A percentile compares a stretch with the other conserved stretches of the same genome.
phyloP scores from a whole-genome alignment of 306 rosid species.

The Acacia melanoxylon region DNA sequence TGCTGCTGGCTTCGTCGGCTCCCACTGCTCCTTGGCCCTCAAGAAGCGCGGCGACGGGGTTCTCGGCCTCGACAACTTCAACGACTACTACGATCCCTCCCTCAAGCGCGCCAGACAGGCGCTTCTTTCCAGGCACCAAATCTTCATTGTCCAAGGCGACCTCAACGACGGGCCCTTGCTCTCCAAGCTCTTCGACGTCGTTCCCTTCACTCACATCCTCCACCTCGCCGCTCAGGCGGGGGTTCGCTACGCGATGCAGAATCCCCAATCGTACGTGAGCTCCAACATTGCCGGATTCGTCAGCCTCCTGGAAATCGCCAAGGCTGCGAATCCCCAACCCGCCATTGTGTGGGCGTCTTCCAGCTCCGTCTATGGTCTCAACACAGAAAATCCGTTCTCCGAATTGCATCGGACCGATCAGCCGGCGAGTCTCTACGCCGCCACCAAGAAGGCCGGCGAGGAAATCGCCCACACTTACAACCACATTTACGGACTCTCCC shows the following conservation, averaged over 20 bases:
- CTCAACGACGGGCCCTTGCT: constrained; percentile 74
- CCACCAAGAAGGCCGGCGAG: constrained; percentile 89
- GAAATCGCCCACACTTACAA: constrained; percentile 88
- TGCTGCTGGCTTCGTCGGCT: constrained; percentile 80
- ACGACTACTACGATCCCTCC: constrained; percentile 82
- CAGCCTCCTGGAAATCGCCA: constrained; percentile 74
- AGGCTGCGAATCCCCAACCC: constrained; percentile 75
- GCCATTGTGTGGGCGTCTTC: constrained; percentile 90
- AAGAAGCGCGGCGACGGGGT: constrained; percentile 96
- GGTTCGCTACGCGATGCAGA: constrained; percentile 93
- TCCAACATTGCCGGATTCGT: constrained; percentile 93
- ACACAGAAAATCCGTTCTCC: constrained; percentile 74
- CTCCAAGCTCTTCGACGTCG: constrained; percentile 76
- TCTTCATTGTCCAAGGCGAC: constrained; percentile 75
- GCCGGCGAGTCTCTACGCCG: constrained; percentile 92
- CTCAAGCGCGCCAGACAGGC: constrained; percentile 71
- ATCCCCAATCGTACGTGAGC: constrained; percentile 73
- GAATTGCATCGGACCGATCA: constrained; percentile 74
- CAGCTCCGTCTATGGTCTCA: constrained; percentile 82
- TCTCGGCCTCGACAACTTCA: constrained; percentile 81
- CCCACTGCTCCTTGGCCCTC: constrained; percentile 74
- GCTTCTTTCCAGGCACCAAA: constrained; percentile 49
- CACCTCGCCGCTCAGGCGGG: constrained; percentile 96
- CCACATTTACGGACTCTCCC: constrained; percentile 80
- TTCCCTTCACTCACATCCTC: constrained; percentile 80